These are phyloP conservation scores for Acanthamoeba sp. DNA, from an alignment of 208 protist genomes.

Conservation along the genomic window DNA sequence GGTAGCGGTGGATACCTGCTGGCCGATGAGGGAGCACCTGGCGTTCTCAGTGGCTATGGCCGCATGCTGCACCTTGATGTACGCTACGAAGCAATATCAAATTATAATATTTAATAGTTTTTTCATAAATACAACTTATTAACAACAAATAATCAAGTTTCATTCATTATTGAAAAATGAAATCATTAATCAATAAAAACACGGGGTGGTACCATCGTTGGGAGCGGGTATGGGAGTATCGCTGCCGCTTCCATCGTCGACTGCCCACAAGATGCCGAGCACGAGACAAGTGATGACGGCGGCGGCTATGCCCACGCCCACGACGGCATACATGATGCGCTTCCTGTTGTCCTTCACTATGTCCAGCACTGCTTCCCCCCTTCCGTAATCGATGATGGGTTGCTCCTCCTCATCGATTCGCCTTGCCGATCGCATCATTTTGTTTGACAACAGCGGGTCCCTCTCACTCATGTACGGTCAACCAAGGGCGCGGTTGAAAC, in stretches of 20 bases:
- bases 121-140: background rate
- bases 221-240: background rate
- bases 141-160: background rate
- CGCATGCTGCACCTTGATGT: background rate
- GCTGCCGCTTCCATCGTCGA: background rate
- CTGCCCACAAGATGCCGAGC: conserved; percentile 26
- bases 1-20: background rate
- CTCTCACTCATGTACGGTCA: background rate
- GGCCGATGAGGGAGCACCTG: conserved; percentile 9
- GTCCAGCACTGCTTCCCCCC: background rate
- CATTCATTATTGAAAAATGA: too few relatives aligned
- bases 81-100: background rate
- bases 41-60: conserved; percentile 35
- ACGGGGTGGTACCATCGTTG: background rate
- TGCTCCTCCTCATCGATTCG: conserved; percentile 15
- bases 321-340: background rate
- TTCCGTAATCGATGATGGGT: conserved; percentile 20
- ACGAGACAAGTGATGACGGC: background rate
- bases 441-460: background rate
- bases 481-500: too few relatives aligned
- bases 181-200: too few relatives aligned
- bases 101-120: background rate
- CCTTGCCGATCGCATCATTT: background rate
- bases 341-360: background rate
- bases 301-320: background rate